A percentile compares a stretch with the other conserved stretches of the same genome.
These are phyloP conservation scores for Phytophthora podocarpi DNA, from an alignment of 352 stramenopile species.

Conservation along the genomic window DNA sequence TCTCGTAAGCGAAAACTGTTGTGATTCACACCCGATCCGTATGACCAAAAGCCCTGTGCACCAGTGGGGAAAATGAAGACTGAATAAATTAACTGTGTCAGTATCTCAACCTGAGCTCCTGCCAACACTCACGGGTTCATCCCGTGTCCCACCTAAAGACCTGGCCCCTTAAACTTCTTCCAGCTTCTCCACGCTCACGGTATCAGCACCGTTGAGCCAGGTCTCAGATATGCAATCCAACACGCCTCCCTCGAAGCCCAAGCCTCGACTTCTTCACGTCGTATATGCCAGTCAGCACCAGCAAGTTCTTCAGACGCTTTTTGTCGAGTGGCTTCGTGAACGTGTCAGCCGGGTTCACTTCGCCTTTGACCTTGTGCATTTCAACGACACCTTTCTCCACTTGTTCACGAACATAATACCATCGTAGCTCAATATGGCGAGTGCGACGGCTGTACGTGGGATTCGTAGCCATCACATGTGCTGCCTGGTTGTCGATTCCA, in stretches of 20 bases:
- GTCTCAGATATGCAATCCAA: no score
- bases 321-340: slow-evolving; percentile 5
- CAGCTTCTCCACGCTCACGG: no score
- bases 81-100: neutral
- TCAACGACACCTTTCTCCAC: neutral
- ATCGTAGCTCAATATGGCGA: slow-evolving; percentile 1
- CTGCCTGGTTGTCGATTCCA: slow-evolving; percentile 1
- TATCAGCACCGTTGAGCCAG: no score
- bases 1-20: no score
- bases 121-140: slow-evolving; percentile 9
- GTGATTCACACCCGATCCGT: neutral
- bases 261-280: neutral
- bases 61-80: slow-evolving; percentile 9
- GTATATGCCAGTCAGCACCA: neutral
- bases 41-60: no score
- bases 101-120: neutral
- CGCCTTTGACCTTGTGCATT: neutral
- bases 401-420: neutral
- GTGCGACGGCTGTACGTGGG: neutral
- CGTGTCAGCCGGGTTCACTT: neutral
- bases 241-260: neutral
- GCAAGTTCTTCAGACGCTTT: neutral
- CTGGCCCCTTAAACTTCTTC: no score
- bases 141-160: no score
- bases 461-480: neutral